Evolutionary conservation across 768 basidiomycete genomes (phyloP), one percentile per base, ranked within the genome.

Genomic region (Leucocoprinus leucothites): DNA sequence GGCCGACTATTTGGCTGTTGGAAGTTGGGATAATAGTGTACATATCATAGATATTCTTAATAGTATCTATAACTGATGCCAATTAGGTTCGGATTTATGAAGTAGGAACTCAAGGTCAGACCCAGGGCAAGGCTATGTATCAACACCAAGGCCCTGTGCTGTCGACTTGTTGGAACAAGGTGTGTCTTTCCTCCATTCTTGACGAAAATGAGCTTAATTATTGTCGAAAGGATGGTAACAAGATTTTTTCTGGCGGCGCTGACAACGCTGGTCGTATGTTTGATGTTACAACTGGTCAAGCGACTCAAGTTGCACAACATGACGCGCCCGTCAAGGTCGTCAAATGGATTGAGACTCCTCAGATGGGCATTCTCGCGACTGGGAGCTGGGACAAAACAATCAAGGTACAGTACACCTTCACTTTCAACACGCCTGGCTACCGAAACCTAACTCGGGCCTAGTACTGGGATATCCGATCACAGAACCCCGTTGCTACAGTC

Each of bases 361-460:
- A 81, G 58, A 81, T 81, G 34, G 83, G 90, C 13, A 84, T 95
- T 58, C 75, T 95, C 18, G 91, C 87, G 11, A 98, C 96, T 1
- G 97, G 94, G 9, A 94, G 93, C 51, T 99, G 97, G 97, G 96
- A 99, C 70, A 96, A 96, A 73, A 96, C 92, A 1, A 71, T 98
- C 66, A 96, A 94, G 79, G 95, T 94, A 31, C 31, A 31, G 11
- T 31, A 31, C 11, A 60, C 72, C 64, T 2, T 57, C 60, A 22
- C 9, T 40, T 6, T 14, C 14, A 47, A 3, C 22, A 21, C 19
- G 47, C 28, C 16, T 14, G 34, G 3, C 48, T n/a, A 31, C 31
- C 31, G 6, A 22, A 31, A 38, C n/a, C 45, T 24, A 26, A 47
- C 25, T 25, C 25, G 19, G 14, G 9, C 45, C 31, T 49, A 97